Base-by-base conservation (phyloP, 768 basidiomycete species). In the Auriscalpium vulgare region DNA sequence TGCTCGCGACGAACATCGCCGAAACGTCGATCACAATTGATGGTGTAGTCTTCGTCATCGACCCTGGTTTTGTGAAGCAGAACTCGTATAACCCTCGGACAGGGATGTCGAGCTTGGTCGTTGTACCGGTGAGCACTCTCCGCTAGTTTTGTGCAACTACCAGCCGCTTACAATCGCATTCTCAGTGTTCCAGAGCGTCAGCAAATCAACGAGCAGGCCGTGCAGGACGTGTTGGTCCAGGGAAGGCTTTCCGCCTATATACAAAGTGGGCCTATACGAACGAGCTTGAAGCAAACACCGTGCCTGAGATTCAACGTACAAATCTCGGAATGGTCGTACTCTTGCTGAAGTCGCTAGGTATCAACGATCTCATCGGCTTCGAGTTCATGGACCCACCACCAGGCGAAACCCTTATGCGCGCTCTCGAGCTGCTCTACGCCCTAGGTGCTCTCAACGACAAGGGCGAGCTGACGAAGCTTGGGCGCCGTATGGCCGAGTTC, bases 1-100 rank as follows among this genome's bases (percentile, higher is more conserved):
- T 99, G 17, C 77, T 99, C 34, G 97, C 97, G 3, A 99, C 97
- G 19, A 99, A 99, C 67, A 98, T 99, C 61, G 97, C 97, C n/a
- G 97, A 99, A 72, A 99, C 97, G 4, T 95, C 92, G 7, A 99
- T 99, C 68, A 99, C 97, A 8, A 99, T 99, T 62, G 97, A 98
- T 54, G 97, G 97, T 34, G 97, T 99, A 7, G 95, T 98, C 2
- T 99, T 97, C 69, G 97, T 99, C 43, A 98, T 99, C 61, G 97
- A 99, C 68, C 97, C 97, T 3, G 97, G 97, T 11, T 97, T 98
- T 65, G 95, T 98, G 63, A 99, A 99, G 75, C 97, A 99, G 68
- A 98, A 99, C 69, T 88, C 93, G 43, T 99, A 97, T 68, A 99
- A 99, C 71, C 97, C 97, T 2, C 81, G 95, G 65, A 97, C 97